Conservation (phyloP, 169 alveolate species). For the Eimeria falciformis region DNA sequence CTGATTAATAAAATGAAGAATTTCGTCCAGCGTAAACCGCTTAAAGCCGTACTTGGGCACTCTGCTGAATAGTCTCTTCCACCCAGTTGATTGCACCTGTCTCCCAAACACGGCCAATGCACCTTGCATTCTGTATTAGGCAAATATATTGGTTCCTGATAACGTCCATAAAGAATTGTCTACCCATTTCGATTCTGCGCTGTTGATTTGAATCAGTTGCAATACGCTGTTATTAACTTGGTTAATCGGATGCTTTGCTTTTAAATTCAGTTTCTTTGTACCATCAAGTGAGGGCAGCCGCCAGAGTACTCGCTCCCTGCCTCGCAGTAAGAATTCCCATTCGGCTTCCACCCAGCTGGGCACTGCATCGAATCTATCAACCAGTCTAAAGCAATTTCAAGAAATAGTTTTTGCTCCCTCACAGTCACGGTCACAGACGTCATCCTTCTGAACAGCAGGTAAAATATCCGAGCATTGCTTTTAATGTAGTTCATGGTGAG, state of each 20-base stretch:
- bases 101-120: constrained; percentile 59
- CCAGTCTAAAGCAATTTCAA: no score
- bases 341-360: constrained; percentile 63
- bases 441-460: neutral
- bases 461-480: neutral
- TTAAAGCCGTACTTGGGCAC: constrained; percentile 34
- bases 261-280: neutral
- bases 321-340: constrained; percentile 5
- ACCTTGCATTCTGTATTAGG: constrained; percentile 42
- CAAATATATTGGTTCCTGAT: neutral
- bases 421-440: constrained; percentile 17
- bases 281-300: constrained; percentile 68
- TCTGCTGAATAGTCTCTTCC: constrained; percentile 53
- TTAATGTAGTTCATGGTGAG: no score
- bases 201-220: neutral
- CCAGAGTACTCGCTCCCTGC: constrained; percentile 55
- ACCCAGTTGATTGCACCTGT: constrained; percentile 22
- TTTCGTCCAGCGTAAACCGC: neutral
- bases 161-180: neutral
- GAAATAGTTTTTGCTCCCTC: neutral
- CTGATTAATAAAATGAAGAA: neutral
- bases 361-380: constrained; percentile 36
- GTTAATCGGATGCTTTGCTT: no score
- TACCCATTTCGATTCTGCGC: neutral
- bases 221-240: no score